phyloP scores from a whole-genome alignment of 1,284 basidiomycete species.

The Boletus semigastroideus region DNA sequence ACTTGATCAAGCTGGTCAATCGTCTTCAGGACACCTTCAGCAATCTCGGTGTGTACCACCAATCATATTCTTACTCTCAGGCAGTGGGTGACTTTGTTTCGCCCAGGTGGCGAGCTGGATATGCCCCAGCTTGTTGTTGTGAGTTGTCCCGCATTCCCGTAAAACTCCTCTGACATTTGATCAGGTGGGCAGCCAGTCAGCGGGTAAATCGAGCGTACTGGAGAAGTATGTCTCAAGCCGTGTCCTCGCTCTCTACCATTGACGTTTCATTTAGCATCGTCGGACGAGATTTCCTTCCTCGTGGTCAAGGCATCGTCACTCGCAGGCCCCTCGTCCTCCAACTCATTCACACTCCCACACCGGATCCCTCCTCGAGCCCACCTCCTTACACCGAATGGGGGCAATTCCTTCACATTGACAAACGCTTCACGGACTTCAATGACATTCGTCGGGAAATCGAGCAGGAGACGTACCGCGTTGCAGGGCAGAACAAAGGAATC shows the following conservation, averaged over 20 bases:
- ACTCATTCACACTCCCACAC: constrained; percentile 83
- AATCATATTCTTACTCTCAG: constrained; percentile 6
- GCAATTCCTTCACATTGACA: constrained; percentile 96
- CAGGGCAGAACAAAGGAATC: constrained; percentile 98
- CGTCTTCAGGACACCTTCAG: constrained; percentile 89
- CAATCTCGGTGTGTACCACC: constrained; percentile 63
- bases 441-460: constrained; percentile 97
- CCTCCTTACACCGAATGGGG: constrained; percentile 80
- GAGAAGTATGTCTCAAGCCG: constrained; percentile 62
- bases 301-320: constrained; percentile 93
- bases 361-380: constrained; percentile 44
- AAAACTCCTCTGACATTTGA: not conserved
- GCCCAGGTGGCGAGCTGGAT: constrained; percentile 76
- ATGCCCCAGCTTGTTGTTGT: constrained; percentile 85
- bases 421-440: constrained; percentile 91
- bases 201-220: constrained; percentile 83
- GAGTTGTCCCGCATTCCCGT: constrained; percentile 30
- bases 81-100: constrained; percentile 17
- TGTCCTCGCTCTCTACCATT: constrained; percentile 6
- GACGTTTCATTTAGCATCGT: constrained; percentile 70
- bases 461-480: constrained; percentile 96
- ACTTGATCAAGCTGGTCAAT: constrained; percentile 95
- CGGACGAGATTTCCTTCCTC: constrained; percentile 93
- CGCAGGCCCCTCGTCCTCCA: constrained; percentile 93
- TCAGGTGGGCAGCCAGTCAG: constrained; percentile 84